A percentile compares a stretch with the other conserved stretches of the same genome.
phyloP scores from a whole-genome alignment of 805 yeast genomes.

The Myxozyma geophila region DNA sequence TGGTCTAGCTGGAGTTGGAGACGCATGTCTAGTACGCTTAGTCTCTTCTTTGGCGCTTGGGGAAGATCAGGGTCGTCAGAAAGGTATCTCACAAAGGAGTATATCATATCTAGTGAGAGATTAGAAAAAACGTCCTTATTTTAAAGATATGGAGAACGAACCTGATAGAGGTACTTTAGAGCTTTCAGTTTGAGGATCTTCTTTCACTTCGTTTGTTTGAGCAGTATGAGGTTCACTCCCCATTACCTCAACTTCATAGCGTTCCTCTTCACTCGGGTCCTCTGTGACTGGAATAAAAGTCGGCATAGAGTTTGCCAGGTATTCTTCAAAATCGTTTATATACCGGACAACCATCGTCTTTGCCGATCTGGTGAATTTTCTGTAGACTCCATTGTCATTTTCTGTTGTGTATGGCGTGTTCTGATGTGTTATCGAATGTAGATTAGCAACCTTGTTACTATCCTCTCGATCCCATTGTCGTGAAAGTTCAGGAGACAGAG shows the following conservation, averaged over 20 bases:
- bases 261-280: neutral
- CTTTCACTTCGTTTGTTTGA: neutral
- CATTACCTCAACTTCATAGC: neutral
- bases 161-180: no score
- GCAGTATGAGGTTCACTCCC: neutral
- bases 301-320: slow-evolving; percentile 19
- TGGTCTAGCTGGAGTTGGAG: slow-evolving; percentile 10
- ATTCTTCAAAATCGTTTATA: slow-evolving; percentile 6
- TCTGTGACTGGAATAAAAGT: slow-evolving; percentile 8
- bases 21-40: slow-evolving; percentile 2
- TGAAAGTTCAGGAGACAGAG: no score
- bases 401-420: neutral
- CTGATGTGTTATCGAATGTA: neutral
- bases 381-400: neutral
- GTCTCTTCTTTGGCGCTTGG: neutral
- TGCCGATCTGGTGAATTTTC: slow-evolving; percentile 1
- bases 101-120: neutral
- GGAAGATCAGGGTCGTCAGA: slow-evolving; percentile 4
- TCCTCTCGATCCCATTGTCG: no score
- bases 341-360: slow-evolving; percentile 6
- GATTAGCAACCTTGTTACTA: neutral
- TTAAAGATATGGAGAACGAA: neutral
- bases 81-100: slow-evolving; percentile 3
- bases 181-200: neutral
- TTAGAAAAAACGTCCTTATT: neutral